Evolutionary conservation across 2,329 filamentous ascomycete species (phyloP).

Genomic region (Proliferodiscus dingleyae): DNA sequence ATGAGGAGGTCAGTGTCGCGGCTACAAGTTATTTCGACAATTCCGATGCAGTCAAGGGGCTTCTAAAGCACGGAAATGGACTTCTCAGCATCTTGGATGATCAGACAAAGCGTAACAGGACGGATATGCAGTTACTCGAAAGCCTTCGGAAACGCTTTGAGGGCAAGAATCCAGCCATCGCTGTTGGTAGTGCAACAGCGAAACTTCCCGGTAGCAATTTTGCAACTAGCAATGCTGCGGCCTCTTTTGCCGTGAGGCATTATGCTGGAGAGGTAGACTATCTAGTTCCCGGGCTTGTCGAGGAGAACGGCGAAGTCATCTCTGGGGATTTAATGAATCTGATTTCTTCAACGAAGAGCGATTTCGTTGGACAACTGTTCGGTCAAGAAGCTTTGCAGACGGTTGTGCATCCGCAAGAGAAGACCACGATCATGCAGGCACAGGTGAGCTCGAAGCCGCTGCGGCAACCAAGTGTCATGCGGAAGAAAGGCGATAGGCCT

Average conservation of each 20-base stretch:
- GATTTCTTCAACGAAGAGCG: constrained; percentile 79
- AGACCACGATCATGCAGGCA: constrained; percentile 86
- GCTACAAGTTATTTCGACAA: constrained; percentile 98
- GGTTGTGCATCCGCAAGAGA: constrained; percentile 87
- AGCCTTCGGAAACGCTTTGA: constrained; percentile 90
- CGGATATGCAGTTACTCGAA: constrained; percentile 85
- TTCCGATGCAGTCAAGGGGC: constrained; percentile 83
- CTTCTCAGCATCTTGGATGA: constrained; percentile 93
- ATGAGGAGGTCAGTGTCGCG: constrained; percentile 84
- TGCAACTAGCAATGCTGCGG: constrained; percentile 71
- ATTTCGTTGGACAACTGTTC: constrained; percentile 85
- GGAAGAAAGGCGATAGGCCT: constrained; percentile 53
- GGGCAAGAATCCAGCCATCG: constrained; percentile 86
- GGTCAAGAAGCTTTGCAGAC: constrained; percentile 94
- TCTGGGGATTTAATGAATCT: constrained; percentile 95
- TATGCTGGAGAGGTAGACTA: constrained; percentile 98
- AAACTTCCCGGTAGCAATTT: constrained; percentile 87
- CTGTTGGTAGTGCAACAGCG: constrained; percentile 68
- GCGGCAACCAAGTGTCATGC: constrained; percentile 87
- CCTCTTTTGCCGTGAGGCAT: constrained; percentile 86
- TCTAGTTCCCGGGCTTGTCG: constrained; percentile 76
- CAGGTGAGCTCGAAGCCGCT: constrained; percentile 94
- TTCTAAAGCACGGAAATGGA: constrained; percentile 89
- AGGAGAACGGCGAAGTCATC: constrained; percentile 94
- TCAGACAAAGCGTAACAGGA: constrained; percentile 83